Evolutionary conservation across 2,329 filamentous ascomycete species (phyloP), one percentile per base, ranked within the genome.

Genomic region (Claviceps capensis): DNA sequence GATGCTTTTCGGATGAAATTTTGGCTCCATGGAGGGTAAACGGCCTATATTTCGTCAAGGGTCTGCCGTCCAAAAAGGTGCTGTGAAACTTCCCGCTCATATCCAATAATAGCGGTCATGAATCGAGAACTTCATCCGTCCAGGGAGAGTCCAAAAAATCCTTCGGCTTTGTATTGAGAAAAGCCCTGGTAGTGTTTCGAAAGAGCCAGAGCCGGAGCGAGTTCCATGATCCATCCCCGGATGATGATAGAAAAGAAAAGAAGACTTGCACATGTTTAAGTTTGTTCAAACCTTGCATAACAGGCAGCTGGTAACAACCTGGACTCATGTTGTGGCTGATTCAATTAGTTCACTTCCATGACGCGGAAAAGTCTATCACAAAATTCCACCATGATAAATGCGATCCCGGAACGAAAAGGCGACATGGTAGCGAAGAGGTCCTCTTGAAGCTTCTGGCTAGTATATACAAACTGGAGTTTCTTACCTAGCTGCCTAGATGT

Each of bases 401-500:
- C 11, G 30, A 43, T 46, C 42, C 51, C 48, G 43, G 51, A 22
- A 52, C 22, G n/a, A 41, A 46, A 16, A 26, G 5, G 41, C n/a
- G 46, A 23, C 36, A 19, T 19, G 22, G 14, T 37, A 23, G 43
- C 14, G 55, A 53, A 59, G 56, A 57, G 59, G 56, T 64, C 63
- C 70, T 69, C 62, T 66, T 68, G 65, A 65, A 68, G 57, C 59
- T 65, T 63, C 68, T 72, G 68, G 68, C 65, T 66, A 66, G 68
- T 73, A 76, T 74, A 71, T 75, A 76, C 73, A 76, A 69, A 70
- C 69, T 69, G 66, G 64, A 65, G 65, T 62, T 60, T 70, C 73
- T 75, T 68, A 76, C 73, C 73, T 72, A 69, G 72, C 73, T 76
- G 73, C 73, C 74, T 71, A 64, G 71, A 70, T 64, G 61, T 63